phyloP scores from a whole-genome alignment of 1,139 yeast genomes.

The Kluyveromyces sp. region DNA sequence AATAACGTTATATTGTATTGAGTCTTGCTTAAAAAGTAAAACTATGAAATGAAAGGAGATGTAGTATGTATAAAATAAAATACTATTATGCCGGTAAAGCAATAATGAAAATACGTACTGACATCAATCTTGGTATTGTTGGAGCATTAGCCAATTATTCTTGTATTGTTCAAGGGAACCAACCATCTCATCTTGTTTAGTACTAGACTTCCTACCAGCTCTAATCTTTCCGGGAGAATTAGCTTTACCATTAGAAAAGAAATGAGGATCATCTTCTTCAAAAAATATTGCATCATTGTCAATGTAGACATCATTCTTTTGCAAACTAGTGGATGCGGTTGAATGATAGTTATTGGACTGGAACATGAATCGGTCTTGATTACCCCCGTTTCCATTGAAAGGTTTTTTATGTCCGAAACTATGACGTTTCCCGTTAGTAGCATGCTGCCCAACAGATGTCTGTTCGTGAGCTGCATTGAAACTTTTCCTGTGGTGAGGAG shows the following conservation, averaged over 20 bases:
- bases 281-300: conserved; percentile 27
- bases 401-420: conserved; percentile 3
- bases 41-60: background rate
- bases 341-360: conserved; percentile 12
- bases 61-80: background rate
- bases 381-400: background rate
- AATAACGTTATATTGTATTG: background rate
- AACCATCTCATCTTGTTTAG: conserved; percentile 26
- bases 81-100: background rate
- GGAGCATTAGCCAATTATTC: conserved; percentile 30
- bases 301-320: conserved; percentile 25
- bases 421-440: background rate
- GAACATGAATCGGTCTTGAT: conserved; percentile 1
- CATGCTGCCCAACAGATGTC: background rate
- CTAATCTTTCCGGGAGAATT: conserved; percentile 9
- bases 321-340: conserved; percentile 23
- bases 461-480: conserved; percentile 6
- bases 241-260: conserved; percentile 12
- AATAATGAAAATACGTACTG: background rate
- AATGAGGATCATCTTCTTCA: conserved; percentile 26
- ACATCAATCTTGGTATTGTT: conserved; percentile 25
- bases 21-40: background rate
- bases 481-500: conserved; percentile 42
- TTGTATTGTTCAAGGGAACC: conserved; percentile 31
- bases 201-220: conserved; percentile 24